These are phyloP conservation scores for Podaxis rugospora DNA, from an alignment of 768 basidiomycete genomes.

Conservation along the genomic window DNA sequence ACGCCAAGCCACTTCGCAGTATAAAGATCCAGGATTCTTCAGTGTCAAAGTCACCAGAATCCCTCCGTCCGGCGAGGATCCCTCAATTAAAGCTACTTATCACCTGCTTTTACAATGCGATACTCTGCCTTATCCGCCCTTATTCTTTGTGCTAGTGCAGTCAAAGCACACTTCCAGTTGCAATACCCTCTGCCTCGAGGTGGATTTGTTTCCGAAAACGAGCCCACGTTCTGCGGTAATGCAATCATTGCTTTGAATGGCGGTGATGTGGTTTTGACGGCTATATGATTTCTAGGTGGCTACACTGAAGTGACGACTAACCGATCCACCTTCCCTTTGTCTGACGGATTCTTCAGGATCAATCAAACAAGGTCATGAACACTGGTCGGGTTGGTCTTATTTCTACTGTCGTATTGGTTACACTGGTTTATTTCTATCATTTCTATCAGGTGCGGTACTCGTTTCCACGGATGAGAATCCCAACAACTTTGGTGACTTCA, in stretches of 20 bases:
- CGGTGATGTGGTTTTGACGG: background rate
- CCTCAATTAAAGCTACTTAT: background rate
- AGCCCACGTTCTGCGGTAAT: slow-evolving; percentile 61
- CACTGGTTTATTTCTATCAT: background rate
- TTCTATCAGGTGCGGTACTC: slow-evolving; percentile 33
- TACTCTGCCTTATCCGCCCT: background rate
- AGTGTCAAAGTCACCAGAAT: background rate
- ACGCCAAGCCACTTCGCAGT: background rate
- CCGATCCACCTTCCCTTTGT: slow-evolving; percentile 66
- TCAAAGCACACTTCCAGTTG: slow-evolving; percentile 69
- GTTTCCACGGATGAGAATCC: slow-evolving; percentile 50
- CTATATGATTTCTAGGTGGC: slow-evolving; percentile 41
- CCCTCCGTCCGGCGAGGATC: background rate
- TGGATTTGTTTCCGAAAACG: slow-evolving; percentile 49
- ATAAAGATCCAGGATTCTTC: background rate
- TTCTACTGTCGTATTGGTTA: background rate
- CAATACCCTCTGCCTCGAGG: slow-evolving; percentile 71
- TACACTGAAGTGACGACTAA: slow-evolving; percentile 48
- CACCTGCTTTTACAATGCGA: background rate
- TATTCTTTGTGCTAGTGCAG: slow-evolving; percentile 31
- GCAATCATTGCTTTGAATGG: background rate
- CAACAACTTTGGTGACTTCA: slow-evolving; percentile 50
- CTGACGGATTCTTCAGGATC: slow-evolving; percentile 52
- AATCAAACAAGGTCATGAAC: slow-evolving; percentile 54
- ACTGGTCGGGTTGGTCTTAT: slow-evolving; percentile 42